Percentiles rank a stretch among this genome's conserved stretches.
phyloP scores from a whole-genome alignment of 345 rosid species.

The Arabidopsis arenosa region DNA sequence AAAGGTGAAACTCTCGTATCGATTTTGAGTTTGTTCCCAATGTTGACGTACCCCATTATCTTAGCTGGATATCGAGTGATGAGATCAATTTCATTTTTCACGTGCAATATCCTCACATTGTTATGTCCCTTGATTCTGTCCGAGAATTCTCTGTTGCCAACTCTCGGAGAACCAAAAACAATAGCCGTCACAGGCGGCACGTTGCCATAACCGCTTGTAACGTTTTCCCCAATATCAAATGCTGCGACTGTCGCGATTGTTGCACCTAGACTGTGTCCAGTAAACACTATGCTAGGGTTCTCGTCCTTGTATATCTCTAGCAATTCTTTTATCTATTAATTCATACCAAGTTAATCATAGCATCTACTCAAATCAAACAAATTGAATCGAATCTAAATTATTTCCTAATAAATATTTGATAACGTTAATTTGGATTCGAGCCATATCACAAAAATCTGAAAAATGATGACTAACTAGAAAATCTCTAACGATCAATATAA shows the following conservation, averaged over 20 bases:
- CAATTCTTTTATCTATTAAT: conserved; percentile 50
- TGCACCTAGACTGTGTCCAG: conserved; percentile 86
- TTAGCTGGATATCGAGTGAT: conserved; percentile 76
- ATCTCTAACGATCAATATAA: neutral
- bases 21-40: conserved; percentile 62
- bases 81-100: conserved; percentile 68
- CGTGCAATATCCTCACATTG: conserved; percentile 63
- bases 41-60: conserved; percentile 59
- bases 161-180: conserved; percentile 76
- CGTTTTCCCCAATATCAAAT: conserved; percentile 71
- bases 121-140: conserved; percentile 49
- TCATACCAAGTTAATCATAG: conserved; percentile 5
- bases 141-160: conserved; percentile 68
- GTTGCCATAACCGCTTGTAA: conserved; percentile 48
- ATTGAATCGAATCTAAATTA: neutral
- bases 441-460: too few species aligned
- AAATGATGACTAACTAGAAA: neutral
- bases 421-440: too few species aligned
- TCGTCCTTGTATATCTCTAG: conserved; percentile 59
- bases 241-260: conserved; percentile 66
- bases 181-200: conserved; percentile 66
- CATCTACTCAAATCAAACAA: neutral
- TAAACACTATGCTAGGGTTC: conserved; percentile 59
- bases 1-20: conserved; percentile 68
- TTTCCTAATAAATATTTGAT: neutral